Evolutionary conservation across 148 eudicot species (phyloP).

Genomic region (Simmondsia chinensis): DNA sequence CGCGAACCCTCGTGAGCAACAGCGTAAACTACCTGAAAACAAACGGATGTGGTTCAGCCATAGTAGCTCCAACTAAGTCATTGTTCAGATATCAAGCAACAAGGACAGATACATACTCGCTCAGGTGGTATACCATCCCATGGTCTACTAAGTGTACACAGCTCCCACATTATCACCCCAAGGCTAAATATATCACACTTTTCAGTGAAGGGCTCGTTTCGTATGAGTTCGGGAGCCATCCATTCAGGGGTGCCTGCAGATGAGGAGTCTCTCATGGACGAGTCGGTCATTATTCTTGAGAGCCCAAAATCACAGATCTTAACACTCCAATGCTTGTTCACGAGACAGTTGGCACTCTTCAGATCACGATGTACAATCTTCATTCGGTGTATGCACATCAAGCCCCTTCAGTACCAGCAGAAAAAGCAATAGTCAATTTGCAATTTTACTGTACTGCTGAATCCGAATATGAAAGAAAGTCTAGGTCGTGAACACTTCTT

Average conservation of each 20-base stretch:
- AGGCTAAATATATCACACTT: slow-evolving; percentile 97
- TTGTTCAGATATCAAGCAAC: too few species aligned
- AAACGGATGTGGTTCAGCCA: background rate
- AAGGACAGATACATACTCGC: slow-evolving; percentile 40
- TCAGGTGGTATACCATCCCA: slow-evolving; percentile 92
- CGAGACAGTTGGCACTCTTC: slow-evolving; percentile 95
- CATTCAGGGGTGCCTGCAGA: slow-evolving; percentile 99
- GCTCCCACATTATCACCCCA: slow-evolving; percentile 98
- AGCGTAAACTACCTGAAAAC: slow-evolving; percentile 81
- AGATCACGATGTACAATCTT: slow-evolving; percentile 93
- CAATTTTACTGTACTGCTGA: slow-evolving; percentile 6
- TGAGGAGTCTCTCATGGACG: slow-evolving; percentile 46
- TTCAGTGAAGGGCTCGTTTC: slow-evolving; percentile 86
- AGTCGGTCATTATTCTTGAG: slow-evolving; percentile 57
- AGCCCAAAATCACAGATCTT: slow-evolving; percentile 96
- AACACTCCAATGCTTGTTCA: slow-evolving; percentile 81
- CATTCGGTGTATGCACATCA: slow-evolving; percentile 97
- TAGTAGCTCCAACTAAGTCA: too few species aligned
- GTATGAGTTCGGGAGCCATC: slow-evolving; percentile 98
- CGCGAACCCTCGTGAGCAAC: slow-evolving; percentile 75
- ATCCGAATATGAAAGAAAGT: background rate
- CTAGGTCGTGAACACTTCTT: too few species aligned
- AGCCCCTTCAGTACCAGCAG: slow-evolving; percentile 44
- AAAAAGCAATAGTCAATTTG: slow-evolving; percentile 13
- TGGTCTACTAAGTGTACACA: slow-evolving; percentile 74